phyloP scores from a whole-genome alignment of 2,329 filamentous ascomycete genomes.

The Penicillium sp. region DNA sequence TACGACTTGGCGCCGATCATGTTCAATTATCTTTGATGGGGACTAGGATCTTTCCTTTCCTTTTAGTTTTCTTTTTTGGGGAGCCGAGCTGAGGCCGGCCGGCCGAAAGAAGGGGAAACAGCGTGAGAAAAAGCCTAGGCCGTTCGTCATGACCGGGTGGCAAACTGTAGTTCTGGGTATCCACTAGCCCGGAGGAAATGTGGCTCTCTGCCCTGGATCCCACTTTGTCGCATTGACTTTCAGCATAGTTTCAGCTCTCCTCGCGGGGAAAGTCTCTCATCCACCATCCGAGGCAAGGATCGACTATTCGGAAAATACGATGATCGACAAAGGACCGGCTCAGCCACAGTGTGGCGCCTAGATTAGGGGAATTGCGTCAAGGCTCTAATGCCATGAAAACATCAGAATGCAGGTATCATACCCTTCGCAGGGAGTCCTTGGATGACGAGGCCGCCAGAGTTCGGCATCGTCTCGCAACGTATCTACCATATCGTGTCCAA shows the following conservation, averaged over 20 bases:
- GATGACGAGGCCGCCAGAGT: neutral
- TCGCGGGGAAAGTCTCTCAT: constrained; percentile 9
- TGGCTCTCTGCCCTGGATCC: neutral
- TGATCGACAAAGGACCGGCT: constrained; percentile 7
- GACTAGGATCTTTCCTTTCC: neutral
- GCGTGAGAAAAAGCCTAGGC: neutral
- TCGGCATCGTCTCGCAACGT: neutral
- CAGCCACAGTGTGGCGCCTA: constrained; percentile 18
- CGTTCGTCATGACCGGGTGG: neutral
- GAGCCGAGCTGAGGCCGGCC: constrained; percentile 1
- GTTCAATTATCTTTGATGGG: neutral
- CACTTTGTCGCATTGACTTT: neutral
- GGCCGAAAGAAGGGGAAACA: neutral
- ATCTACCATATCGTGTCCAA: neutral
- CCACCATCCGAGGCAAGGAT: constrained; percentile 1
- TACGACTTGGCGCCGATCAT: neutral
- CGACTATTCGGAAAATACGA: constrained; percentile 1
- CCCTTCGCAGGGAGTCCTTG: neutral
- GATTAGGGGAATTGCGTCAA: neutral
- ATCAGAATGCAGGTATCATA: neutral
- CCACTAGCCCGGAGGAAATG: neutral
- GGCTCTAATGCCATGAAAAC: neutral
- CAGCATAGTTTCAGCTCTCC: constrained; percentile 7
- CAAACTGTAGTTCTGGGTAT: constrained; percentile 1
- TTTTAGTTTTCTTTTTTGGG: too few relatives aligned